A percentile compares a stretch with the other conserved stretches of the same genome.
Evolutionary conservation across 352 stramenopile genomes (phyloP).

Genomic region (Phytophthora agathidicida): DNA sequence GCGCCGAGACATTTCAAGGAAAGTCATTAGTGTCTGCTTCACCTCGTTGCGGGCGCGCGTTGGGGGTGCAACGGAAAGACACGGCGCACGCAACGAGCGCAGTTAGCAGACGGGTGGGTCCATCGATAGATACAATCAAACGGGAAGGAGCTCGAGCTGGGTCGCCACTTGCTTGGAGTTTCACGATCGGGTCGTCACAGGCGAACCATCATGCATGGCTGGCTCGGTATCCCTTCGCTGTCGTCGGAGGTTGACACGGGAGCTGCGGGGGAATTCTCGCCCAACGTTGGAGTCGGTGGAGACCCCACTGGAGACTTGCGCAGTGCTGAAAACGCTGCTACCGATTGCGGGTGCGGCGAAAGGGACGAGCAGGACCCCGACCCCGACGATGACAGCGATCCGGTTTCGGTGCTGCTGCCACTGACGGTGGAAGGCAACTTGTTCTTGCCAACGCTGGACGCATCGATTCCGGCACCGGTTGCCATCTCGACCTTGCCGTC

Average conservation of each 20-base stretch:
- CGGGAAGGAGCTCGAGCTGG: conserved; percentile 6
- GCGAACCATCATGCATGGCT: conserved; percentile 32
- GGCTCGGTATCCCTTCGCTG: conserved; percentile 4
- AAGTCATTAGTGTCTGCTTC: conserved; percentile 38
- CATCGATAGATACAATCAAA: conserved; percentile 26
- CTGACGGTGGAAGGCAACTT: conserved; percentile 19
- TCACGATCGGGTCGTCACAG: conserved; percentile 23
- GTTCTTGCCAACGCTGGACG: conserved; percentile 8
- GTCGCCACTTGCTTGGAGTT: conserved; percentile 3
- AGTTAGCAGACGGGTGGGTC: conserved; percentile 26
- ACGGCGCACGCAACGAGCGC: conserved; percentile 23
- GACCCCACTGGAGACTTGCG: conserved; percentile 2
- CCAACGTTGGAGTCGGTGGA: conserved; percentile 7
- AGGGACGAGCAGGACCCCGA: conserved; percentile 33
- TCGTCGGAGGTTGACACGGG: conserved; percentile 19
- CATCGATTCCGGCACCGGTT: background rate
- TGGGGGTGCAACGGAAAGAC: conserved; percentile 7
- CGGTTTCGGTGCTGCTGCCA: conserved; percentile 13
- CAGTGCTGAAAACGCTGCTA: conserved; percentile 9
- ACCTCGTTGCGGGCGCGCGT: conserved; percentile 20
- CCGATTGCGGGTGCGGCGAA: conserved; percentile 19
- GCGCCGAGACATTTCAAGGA: conserved; percentile 14
- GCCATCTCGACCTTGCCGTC: conserved; percentile 20
- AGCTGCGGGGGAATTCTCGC: background rate
- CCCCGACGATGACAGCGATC: conserved; percentile 31